Evolutionary conservation across 2,329 filamentous ascomycete species (phyloP).

Genomic region (Colletotrichum caudatum): DNA sequence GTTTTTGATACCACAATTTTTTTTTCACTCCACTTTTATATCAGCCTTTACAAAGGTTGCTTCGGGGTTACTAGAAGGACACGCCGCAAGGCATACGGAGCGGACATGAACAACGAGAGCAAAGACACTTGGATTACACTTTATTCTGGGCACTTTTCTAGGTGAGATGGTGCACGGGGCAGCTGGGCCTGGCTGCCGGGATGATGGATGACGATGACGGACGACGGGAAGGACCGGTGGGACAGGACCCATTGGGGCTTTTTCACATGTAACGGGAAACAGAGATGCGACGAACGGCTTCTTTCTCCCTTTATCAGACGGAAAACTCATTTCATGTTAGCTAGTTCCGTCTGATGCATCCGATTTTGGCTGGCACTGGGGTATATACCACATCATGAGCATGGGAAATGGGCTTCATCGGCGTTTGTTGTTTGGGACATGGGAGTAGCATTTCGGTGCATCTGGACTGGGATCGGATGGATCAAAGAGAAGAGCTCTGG

Average conservation of each 20-base stretch:
- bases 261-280: slow-evolving; percentile 32
- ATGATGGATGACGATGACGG: slow-evolving; percentile 38
- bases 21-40: slow-evolving; percentile 45
- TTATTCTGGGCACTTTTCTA: slow-evolving; percentile 30
- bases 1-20: slow-evolving; percentile 45
- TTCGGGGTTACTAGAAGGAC: slow-evolving; percentile 40
- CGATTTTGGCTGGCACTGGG: slow-evolving; percentile 7
- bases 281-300: slow-evolving; percentile 38
- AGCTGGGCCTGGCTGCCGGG: slow-evolving; percentile 42
- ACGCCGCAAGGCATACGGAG: slow-evolving; percentile 55
- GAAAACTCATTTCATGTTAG: neutral
- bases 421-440: slow-evolving; percentile 33
- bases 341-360: slow-evolving; percentile 11
- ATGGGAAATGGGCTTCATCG: slow-evolving; percentile 29
- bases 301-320: slow-evolving; percentile 18
- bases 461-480: slow-evolving; percentile 44
- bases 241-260: slow-evolving; percentile 27
- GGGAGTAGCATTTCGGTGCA: slow-evolving; percentile 41
- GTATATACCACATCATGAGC: slow-evolving; percentile 39
- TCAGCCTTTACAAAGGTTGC: slow-evolving; percentile 30
- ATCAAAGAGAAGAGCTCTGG: slow-evolving; percentile 46
- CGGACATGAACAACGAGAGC: slow-evolving; percentile 41
- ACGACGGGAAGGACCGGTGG: slow-evolving; percentile 43
- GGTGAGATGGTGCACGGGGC: slow-evolving; percentile 29
- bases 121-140: slow-evolving; percentile 42